These are phyloP conservation scores for Castanea mollissima DNA, from an alignment of 306 rosid species.

Conservation along the genomic window DNA sequence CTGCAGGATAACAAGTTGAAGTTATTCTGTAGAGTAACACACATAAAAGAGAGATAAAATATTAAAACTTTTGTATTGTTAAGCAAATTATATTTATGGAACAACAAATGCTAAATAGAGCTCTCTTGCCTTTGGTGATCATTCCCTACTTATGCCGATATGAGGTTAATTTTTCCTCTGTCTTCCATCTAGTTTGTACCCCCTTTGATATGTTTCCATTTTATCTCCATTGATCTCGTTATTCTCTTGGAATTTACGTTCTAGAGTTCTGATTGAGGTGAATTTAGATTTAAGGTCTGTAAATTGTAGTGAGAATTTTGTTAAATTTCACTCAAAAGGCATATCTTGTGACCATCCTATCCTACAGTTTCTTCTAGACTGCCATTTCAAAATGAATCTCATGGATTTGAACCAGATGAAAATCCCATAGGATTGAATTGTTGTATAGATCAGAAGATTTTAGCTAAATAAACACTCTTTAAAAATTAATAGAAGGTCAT, in stretches of 20 bases:
- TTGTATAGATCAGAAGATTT: not conserved
- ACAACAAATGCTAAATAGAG: not conserved
- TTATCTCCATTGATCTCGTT: not conserved
- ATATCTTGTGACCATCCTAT: no score
- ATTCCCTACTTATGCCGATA: not conserved
- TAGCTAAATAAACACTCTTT: not conserved
- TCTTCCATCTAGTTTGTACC: not conserved
- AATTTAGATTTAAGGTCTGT: not conserved
- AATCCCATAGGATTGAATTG: not conserved
- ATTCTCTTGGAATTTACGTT: not conserved
- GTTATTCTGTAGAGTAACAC: not conserved
- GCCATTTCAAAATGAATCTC: not conserved
- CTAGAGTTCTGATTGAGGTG: not conserved
- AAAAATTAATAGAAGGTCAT: not conserved
- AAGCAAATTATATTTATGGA: not conserved
- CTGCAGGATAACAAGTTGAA: not conserved
- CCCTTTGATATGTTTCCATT: not conserved
- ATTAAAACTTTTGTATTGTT: not conserved
- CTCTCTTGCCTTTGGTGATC: not conserved
- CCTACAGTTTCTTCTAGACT: no score
- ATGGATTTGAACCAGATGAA: not conserved
- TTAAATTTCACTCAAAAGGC: no score
- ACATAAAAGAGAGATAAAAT: not conserved
- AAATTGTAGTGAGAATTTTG: no score
- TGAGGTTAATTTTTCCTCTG: not conserved